Conservation (phyloP, 2,329 filamentous ascomycete genomes). For the Lachnellula subtilissima region DNA sequence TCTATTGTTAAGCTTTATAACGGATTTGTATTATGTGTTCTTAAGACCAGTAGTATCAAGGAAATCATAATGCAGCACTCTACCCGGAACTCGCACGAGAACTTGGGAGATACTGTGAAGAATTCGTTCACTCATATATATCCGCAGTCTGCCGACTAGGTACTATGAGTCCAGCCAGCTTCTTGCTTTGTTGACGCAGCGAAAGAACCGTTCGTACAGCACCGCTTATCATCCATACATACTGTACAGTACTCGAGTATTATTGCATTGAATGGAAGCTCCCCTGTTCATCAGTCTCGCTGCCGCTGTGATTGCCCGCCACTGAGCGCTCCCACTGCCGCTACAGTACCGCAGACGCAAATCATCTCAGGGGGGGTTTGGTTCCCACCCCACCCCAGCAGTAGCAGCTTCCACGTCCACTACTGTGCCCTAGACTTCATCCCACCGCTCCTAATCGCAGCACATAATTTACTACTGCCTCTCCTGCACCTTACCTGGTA, state of each 20-base stretch:
- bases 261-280: neutral
- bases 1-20: slow-evolving; percentile 9
- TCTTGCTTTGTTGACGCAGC: slow-evolving; percentile 5
- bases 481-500: neutral
- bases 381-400: neutral
- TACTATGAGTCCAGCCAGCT: slow-evolving; percentile 1
- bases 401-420: neutral
- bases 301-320: neutral
- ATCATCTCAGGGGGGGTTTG: neutral
- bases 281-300: neutral
- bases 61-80: slow-evolving; percentile 11
- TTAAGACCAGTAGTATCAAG: slow-evolving; percentile 9
- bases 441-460: neutral
- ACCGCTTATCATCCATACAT: slow-evolving; percentile 5
- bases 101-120: neutral
- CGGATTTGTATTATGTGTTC: slow-evolving; percentile 9
- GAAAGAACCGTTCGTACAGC: neutral
- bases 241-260: neutral
- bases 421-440: neutral
- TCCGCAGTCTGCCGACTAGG: slow-evolving; percentile 4
- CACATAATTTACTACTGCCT: neutral
- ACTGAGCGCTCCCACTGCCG: neutral
- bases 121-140: slow-evolving; percentile 8
- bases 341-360: too few species aligned
- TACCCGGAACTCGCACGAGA: neutral